phyloP scores from a whole-genome alignment of 2,329 filamentous ascomycete species.

The Trichoderma hamatum region DNA sequence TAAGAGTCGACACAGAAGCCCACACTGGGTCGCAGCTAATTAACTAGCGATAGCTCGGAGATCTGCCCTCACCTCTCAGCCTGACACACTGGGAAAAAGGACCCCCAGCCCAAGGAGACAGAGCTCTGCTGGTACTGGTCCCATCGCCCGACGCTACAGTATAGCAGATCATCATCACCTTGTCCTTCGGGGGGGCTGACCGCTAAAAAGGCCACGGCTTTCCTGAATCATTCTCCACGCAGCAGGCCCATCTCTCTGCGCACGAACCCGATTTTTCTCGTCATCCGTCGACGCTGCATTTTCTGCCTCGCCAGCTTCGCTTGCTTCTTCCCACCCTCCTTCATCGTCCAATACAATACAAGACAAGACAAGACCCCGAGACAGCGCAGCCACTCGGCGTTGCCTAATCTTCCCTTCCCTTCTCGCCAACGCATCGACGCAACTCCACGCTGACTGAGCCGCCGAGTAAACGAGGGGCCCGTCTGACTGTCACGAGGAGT shows the following conservation, averaged over 20 bases:
- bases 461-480: constrained; percentile 15
- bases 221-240: constrained; percentile 24
- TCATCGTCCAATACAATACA: constrained; percentile 11
- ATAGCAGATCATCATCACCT: constrained; percentile 29
- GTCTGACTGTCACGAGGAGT: constrained; percentile 14
- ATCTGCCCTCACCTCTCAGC: constrained; percentile 17
- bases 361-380: background rate
- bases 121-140: constrained; percentile 26
- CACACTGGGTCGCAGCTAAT: constrained; percentile 5
- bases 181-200: constrained; percentile 24
- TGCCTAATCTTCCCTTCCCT: background rate
- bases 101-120: constrained; percentile 7
- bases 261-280: constrained; percentile 18
- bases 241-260: constrained; percentile 15
- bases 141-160: constrained; percentile 28
- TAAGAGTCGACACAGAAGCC: background rate
- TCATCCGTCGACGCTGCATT: background rate
- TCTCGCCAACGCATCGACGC: constrained; percentile 22
- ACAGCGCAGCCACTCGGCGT: background rate
- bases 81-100: constrained; percentile 9
- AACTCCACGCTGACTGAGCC: constrained; percentile 21
- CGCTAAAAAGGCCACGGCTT: constrained; percentile 26
- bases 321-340: background rate
- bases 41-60: constrained; percentile 1
- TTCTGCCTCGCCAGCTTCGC: constrained; percentile 14